Evolutionary conservation across 441 rosid species (phyloP), one percentile per base, ranked within the genome.

Genomic region (Mallotus repandus): DNA sequence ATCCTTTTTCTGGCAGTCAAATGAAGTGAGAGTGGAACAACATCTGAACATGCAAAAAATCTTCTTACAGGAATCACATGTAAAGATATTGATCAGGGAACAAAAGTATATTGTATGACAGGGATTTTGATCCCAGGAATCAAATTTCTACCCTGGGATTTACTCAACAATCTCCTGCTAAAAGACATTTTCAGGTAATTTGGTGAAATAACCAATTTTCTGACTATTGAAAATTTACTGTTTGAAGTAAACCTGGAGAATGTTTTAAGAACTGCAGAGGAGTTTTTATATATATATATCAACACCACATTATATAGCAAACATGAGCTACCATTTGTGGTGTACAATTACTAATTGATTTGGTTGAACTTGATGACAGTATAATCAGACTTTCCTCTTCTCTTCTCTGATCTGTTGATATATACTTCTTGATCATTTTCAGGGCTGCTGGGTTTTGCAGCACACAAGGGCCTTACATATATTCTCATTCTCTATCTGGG

Each of bases 401-500:
- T 15, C 56, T 35, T 5, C 61, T 22, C 25, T 25, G 29, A 25
- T 25, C 29, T 18, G 2, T 35, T 32, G 65, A 56, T n/a, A 0
- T 19, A 2, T 22, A 25, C 18, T 25, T 25, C 18, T 59, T 14
- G 41, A n/a, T n/a, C 13, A 43, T 63, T 63, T 21, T n/a, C 21
- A 14, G 48, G 35, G 43, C 12, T 41, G 15, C 18, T 63, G 48
- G 15, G n/a, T n/a, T 16, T 52, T 67, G 29, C 38, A 13, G 13
- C 9, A 16, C 4, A 9, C 14, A 10, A 15, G 12, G 9, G 0
- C 65, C 70, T 63, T 25, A 52, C 77, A 48, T 32, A 63, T 65
- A 63, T 71, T 68, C 58, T 61, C 75, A 57, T 29, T 38, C 9
- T 45, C 68, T 56, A 48, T 53, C 66, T 63, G 65, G 22, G 49